Evolutionary conservation across 176 grass and related monocot genomes (phyloP), one percentile per base, ranked within the genome.

Genomic region (Oryza coarctata): DNA sequence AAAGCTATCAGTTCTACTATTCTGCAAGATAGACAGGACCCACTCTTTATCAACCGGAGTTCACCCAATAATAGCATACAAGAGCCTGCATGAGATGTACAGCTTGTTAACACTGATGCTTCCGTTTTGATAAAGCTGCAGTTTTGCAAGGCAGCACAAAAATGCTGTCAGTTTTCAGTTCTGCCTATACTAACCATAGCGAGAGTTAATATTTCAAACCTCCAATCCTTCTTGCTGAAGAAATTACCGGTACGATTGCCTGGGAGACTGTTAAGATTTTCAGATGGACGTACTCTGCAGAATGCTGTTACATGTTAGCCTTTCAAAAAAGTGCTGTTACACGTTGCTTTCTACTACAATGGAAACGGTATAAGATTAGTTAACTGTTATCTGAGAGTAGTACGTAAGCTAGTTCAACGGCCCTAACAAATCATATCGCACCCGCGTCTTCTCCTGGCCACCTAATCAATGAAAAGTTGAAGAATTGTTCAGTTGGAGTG

Each of bases 391-490:
- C 15, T 12, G 26, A 1, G 8, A 81, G 14, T 25, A 17, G 40
- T 28, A 68, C 61, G 76, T 63, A 31, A 70, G 83, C 36, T 33
- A 60, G 78, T 28, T 86, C 43, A 73, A 82, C 78, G 29, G 45
- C 74, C 35, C 74, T 86, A 90, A 74, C 88, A 49, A 82, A 78
- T 73, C 83, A 78, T 47, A 49, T 61, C 12, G 7, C 83, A 12
- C 67, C 83, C 49, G 72, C 78, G 73, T 89, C 88, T 61, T 61
- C 79, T 90, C 83, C 78, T 35, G 88, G 36, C 45, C 66, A 90
- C 88, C 79, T 73, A 83, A 73, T 74, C 67, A 32, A 68, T 77
- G 83, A 78, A 90, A 90, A 62, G 8, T 4, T 18, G 78, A 77
- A 57, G 33, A 78, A 82, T 82, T 49, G 83, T 73, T 90, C 68